Conservation (phyloP, 2,329 filamentous ascomycete genomes). For the Xylariaceae sp. region DNA sequence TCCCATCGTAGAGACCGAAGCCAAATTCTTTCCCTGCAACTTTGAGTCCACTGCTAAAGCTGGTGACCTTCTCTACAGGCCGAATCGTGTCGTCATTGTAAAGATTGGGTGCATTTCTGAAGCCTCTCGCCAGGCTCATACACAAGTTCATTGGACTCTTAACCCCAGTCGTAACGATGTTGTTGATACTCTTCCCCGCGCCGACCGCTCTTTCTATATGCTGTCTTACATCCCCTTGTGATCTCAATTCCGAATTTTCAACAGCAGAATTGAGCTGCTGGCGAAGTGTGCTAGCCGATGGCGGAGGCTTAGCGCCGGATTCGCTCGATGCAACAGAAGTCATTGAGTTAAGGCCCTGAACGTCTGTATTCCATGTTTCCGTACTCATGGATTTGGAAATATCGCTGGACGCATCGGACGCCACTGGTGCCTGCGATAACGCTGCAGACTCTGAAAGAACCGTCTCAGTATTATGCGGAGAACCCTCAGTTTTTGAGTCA, state of each 20-base stretch:
- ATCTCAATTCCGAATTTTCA: conserved; percentile 1
- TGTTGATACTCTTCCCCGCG: conserved; percentile 63
- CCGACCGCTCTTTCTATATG: conserved; percentile 57
- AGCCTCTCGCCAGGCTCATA: conserved; percentile 76
- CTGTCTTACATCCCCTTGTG: conserved; percentile 29
- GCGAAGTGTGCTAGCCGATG: conserved; percentile 4
- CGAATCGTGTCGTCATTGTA: conserved; percentile 83
- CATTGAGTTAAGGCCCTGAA: conserved; percentile 11
- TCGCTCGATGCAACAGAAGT: conserved; percentile 7
- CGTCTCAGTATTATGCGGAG: conserved; percentile 9
- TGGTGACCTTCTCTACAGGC: conserved; percentile 74
- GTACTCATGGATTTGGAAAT: conserved; percentile 15
- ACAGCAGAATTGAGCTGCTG: conserved; percentile 1
- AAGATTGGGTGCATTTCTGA: conserved; percentile 79
- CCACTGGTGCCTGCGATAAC: conserved; percentile 9
- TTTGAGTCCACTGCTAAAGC: conserved; percentile 68
- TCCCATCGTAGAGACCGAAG: conserved; percentile 74
- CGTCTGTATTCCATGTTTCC: conserved; percentile 14
- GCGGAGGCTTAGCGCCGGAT: conserved; percentile 11
- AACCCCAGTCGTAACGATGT: conserved; percentile 71
- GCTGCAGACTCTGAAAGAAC: conserved; percentile 4
- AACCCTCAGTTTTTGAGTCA: conserved; percentile 7
- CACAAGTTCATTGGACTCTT: conserved; percentile 84
- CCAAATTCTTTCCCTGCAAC: conserved; percentile 77
- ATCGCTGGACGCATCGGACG: conserved; percentile 14